Evolutionary conservation across 129 eudicot genomes (phyloP).

Genomic region (Artemisia argyi): DNA sequence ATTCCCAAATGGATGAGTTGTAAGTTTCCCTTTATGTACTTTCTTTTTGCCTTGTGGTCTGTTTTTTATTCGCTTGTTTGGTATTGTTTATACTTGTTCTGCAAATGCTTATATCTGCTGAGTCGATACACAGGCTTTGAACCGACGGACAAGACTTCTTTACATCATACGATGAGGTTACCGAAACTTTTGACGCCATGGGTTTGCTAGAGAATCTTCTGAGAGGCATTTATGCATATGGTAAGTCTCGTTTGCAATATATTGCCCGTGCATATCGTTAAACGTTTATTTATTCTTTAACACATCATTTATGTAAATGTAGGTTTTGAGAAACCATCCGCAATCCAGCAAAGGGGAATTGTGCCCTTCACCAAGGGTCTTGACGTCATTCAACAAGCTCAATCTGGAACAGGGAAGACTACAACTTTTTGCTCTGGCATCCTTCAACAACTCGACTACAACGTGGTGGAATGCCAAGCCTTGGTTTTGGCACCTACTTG

Average conservation of each 20-base stretch:
- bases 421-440: too few relatives aligned
- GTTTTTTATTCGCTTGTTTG: too few relatives aligned
- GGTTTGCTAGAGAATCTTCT: too few relatives aligned
- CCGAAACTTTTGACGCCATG: too few relatives aligned
- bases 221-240: too few relatives aligned
- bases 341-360: constrained; percentile 32
- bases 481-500: too few relatives aligned
- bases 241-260: too few relatives aligned
- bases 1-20: constrained; percentile 58
- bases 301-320: background rate
- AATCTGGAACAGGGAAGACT: constrained; percentile 32
- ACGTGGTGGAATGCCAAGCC: too few relatives aligned
- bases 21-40: constrained; percentile 24
- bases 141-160: constrained; percentile 58
- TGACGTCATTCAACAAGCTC: constrained; percentile 32
- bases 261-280: too few relatives aligned
- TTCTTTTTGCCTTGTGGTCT: background rate
- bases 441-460: too few relatives aligned
- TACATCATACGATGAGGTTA: constrained; percentile 58
- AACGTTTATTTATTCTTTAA: too few relatives aligned
- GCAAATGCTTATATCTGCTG: background rate
- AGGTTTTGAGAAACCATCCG: constrained; percentile 39
- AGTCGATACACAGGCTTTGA: constrained; percentile 27
- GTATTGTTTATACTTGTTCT: background rate
- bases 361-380: constrained; percentile 30